A percentile compares a stretch with the other conserved stretches of the same genome.
Conservation (phyloP, 768 basidiomycete species). For the Tubosaeta sp. region DNA sequence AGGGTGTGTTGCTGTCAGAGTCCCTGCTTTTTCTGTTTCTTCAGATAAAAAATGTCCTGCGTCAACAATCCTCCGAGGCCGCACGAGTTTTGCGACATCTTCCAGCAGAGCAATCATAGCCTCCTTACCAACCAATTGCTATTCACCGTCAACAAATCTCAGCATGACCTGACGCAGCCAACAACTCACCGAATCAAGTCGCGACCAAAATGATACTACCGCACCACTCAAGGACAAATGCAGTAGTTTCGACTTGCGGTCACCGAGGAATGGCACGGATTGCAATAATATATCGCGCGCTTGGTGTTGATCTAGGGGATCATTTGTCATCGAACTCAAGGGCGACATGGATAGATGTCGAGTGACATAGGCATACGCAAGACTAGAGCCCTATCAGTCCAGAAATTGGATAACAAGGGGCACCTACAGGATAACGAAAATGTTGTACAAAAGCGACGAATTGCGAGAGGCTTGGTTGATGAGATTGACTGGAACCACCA, state of each 20-base stretch:
- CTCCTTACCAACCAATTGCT: constrained; percentile 35
- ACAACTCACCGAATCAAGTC: constrained; percentile 39
- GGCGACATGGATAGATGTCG: constrained; percentile 60
- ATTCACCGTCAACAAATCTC: constrained; percentile 9
- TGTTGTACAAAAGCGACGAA: constrained; percentile 59
- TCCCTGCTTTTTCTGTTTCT: not conserved
- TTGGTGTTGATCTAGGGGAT: constrained; percentile 42
- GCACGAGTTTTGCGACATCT: constrained; percentile 53
- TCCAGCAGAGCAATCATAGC: constrained; percentile 50
- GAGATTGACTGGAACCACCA: constrained; percentile 44
- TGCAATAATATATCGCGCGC: constrained; percentile 45
- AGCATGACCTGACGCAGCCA: not conserved
- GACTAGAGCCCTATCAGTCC: constrained; percentile 33
- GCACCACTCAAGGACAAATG: constrained; percentile 48
- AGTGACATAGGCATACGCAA: constrained; percentile 65
- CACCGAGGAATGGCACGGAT: constrained; percentile 61
- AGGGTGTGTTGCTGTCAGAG: constrained; percentile 12
- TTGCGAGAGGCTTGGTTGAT: constrained; percentile 35
- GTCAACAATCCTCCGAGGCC: constrained; percentile 35
- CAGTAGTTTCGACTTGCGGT: constrained; percentile 53
- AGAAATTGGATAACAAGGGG: not conserved
- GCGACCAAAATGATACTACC: constrained; percentile 65
- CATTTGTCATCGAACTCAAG: constrained; percentile 40
- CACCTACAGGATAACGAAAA: constrained; percentile 63
- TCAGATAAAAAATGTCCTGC: not conserved